Percentiles rank a stretch among this genome's conserved stretches.
Evolutionary conservation across 768 basidiomycete species (phyloP).

Genomic region (Tephrocybe sp.): DNA sequence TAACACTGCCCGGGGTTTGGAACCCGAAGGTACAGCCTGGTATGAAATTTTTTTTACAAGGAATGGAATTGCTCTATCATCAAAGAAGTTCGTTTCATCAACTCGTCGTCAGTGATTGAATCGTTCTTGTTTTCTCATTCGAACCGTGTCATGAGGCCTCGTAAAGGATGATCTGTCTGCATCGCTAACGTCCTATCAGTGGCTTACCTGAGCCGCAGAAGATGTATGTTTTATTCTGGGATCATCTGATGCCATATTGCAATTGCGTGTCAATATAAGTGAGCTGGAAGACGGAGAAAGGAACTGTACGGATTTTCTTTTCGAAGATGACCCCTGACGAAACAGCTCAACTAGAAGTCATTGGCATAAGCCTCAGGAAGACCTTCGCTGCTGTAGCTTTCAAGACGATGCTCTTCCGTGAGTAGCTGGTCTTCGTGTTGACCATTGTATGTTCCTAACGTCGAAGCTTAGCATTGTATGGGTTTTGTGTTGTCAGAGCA

Average conservation of each 20-base stretch:
- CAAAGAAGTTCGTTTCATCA: too few relatives aligned
- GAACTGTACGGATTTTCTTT: neutral
- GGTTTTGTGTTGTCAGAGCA: conserved; percentile 3
- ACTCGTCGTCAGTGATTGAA: neutral
- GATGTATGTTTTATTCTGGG: too few relatives aligned
- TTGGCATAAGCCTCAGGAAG: conserved; percentile 4
- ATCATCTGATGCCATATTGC: too few relatives aligned
- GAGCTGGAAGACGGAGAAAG: too few relatives aligned
- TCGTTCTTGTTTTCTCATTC: too few relatives aligned
- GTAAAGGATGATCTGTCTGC: too few relatives aligned
- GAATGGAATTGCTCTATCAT: too few relatives aligned
- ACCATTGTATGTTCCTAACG: neutral
- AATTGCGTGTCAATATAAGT: too few relatives aligned
- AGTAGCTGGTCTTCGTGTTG: neutral
- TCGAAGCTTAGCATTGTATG: neutral
- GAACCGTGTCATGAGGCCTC: too few relatives aligned
- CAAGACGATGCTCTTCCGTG: conserved; percentile 8
- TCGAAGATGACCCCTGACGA: conserved; percentile 8
- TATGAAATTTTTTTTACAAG: neutral
- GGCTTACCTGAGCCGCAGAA: too few relatives aligned
- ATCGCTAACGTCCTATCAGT: too few relatives aligned
- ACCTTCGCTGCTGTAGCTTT: conserved; percentile 7
- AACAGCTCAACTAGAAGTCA: neutral
- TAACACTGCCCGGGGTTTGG: too few relatives aligned
- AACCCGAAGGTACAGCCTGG: neutral